Percentiles rank a stretch among this genome's conserved stretches.
Conservation (phyloP, 768 basidiomycete genomes). For the Daedaleopsis nitida region DNA sequence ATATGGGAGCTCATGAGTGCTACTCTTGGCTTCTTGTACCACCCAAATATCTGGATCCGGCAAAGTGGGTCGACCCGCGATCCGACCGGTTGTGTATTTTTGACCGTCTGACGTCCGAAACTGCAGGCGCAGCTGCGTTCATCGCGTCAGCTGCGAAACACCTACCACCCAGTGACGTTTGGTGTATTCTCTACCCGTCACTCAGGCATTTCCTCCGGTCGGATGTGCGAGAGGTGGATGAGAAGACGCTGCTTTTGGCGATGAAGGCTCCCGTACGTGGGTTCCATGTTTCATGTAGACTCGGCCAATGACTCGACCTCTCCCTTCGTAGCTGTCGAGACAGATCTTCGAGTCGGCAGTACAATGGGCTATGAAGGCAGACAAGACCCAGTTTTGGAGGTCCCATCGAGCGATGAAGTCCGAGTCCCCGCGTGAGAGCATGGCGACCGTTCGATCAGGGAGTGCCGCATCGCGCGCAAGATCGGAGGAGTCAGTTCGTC, state of each 20-base stretch:
- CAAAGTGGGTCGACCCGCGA: constrained; percentile 54
- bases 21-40: constrained; percentile 86
- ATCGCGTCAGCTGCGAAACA: constrained; percentile 84
- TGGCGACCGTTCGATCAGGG: constrained; percentile 58
- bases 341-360: constrained; percentile 85
- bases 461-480: constrained; percentile 50
- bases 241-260: constrained; percentile 69
- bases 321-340: constrained; percentile 49
- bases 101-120: background rate
- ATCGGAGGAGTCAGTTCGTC: constrained; percentile 67
- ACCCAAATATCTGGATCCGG: constrained; percentile 94
- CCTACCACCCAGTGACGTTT: constrained; percentile 85
- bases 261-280: constrained; percentile 76
- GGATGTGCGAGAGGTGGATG: constrained; percentile 76
- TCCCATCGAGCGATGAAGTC: constrained; percentile 52
- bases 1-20: constrained; percentile 96
- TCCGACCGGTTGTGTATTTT: too few relatives aligned
- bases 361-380: constrained; percentile 85
- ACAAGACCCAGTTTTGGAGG: constrained; percentile 81
- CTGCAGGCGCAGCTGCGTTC: constrained; percentile 80
- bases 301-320: constrained; percentile 1
- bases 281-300: background rate
- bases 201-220: constrained; percentile 83
- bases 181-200: constrained; percentile 96
- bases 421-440: constrained; percentile 74